Evolutionary conservation across 179 eudicot species (phyloP).

Genomic region (Silene noctiflora): DNA sequence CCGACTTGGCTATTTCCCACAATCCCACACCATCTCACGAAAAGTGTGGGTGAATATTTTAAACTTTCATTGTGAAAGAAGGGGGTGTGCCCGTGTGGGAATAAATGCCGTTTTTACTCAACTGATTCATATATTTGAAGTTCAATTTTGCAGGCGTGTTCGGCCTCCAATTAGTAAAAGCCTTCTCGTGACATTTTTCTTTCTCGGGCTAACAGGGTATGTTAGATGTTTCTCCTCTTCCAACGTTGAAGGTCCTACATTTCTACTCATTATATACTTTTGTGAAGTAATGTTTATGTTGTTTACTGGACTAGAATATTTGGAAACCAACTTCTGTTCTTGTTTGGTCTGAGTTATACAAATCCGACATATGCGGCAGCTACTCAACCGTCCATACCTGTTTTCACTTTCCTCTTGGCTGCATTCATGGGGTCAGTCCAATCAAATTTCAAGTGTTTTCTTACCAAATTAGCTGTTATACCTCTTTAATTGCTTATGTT

Average conservation of each 20-base stretch:
- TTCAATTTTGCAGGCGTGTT: constrained; percentile 51
- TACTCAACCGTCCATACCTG: constrained; percentile 94
- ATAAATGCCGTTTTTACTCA: neutral
- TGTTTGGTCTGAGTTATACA: constrained; percentile 91
- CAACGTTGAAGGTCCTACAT: neutral
- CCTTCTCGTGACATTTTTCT: constrained; percentile 57
- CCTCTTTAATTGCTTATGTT: constrained; percentile 21
- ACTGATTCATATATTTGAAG: constrained; percentile 6
- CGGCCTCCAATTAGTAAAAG: constrained; percentile 72
- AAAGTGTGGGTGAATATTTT: neutral
- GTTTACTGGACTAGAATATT: constrained; percentile 55
- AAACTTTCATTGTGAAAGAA: neutral
- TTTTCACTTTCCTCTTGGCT: constrained; percentile 84
- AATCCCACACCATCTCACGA: constrained; percentile 4
- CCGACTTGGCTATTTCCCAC: neutral
- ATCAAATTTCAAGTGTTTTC: constrained; percentile 13
- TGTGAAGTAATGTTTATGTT: constrained; percentile 7
- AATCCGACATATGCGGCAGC: constrained; percentile 97
- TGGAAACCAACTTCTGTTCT: constrained; percentile 92
- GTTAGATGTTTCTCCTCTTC: constrained; percentile 19
- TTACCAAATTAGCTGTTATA: neutral
- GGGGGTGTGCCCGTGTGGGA: neutral
- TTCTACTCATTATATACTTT: neutral
- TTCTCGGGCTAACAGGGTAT: constrained; percentile 88
- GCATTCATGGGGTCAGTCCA: constrained; percentile 82